Evolutionary conservation across 164 flowering plant genomes (phyloP).

Genomic region (Umbilicus rupestris): DNA sequence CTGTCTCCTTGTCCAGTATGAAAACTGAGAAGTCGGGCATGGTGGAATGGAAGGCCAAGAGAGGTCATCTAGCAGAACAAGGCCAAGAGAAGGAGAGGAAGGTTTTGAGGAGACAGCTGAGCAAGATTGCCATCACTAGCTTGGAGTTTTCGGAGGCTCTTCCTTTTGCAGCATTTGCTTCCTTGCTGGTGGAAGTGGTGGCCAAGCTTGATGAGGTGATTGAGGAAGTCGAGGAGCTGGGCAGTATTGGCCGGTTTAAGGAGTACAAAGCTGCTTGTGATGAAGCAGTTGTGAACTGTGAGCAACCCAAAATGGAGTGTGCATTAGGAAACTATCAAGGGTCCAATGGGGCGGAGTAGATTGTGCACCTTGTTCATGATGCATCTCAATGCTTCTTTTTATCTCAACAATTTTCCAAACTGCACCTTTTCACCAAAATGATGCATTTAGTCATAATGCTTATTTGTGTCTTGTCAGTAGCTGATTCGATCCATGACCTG

Average conservation of each 20-base stretch:
- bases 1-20: conserved; percentile 30
- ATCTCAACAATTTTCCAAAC: no score
- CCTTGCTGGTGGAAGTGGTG: conserved; percentile 72
- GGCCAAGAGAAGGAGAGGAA: conserved; percentile 19
- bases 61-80: conserved; percentile 16
- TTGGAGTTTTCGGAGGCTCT: conserved; percentile 93
- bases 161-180: conserved; percentile 90
- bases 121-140: conserved; percentile 62
- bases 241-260: conserved; percentile 48
- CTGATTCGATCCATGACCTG: no score
- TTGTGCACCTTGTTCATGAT: not conserved
- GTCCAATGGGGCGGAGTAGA: conserved; percentile 20
- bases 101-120: conserved; percentile 51
- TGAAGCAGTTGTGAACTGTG: conserved; percentile 23
- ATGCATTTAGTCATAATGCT: no score
- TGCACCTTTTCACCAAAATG: no score
- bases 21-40: conserved; percentile 52
- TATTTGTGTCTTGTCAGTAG: no score
- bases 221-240: conserved; percentile 77
- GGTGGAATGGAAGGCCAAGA: conserved; percentile 43
- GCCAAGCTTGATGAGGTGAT: conserved; percentile 76
- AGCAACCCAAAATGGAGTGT: conserved; percentile 7
- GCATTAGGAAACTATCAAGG: conserved; percentile 16
- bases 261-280: conserved; percentile 26
- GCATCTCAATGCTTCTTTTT: no score